Percentiles rank a stretch among this genome's conserved stretches.
These are phyloP conservation scores for Acaromyces ingoldii DNA, from an alignment of 1,284 basidiomycete species.

Conservation along the genomic window DNA sequence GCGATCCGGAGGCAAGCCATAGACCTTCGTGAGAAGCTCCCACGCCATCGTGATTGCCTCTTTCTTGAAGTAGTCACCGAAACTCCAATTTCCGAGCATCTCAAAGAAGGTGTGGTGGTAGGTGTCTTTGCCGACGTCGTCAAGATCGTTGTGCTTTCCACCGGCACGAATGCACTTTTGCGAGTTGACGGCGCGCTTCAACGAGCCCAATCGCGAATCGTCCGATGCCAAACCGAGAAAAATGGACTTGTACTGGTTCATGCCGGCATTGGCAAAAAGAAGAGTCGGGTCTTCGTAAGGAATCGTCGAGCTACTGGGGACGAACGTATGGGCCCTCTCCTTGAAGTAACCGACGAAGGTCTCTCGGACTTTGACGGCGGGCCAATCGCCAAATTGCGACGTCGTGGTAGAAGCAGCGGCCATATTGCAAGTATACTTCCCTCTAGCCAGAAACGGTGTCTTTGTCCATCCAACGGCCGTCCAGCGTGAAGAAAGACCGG, in stretches of 20 bases:
- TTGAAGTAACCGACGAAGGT: constrained; percentile 77
- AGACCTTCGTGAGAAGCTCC: constrained; percentile 86
- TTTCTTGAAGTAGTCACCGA: constrained; percentile 99
- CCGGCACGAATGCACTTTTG: constrained; percentile 98
- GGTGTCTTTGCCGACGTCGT: constrained; percentile 96
- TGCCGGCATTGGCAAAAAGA: constrained; percentile 86
- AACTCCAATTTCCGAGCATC: constrained; percentile 98
- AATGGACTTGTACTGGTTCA: constrained; percentile 79
- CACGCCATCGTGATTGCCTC: constrained; percentile 89
- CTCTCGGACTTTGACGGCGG: constrained; percentile 65
- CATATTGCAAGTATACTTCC: neutral
- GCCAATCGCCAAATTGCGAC: constrained; percentile 59
- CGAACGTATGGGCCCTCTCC: constrained; percentile 74
- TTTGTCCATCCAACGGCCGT: no score
- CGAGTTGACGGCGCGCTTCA: constrained; percentile 88
- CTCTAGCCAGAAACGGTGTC: no score
- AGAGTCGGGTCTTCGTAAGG: constrained; percentile 87
- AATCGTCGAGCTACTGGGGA: constrained; percentile 87
- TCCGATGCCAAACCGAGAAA: constrained; percentile 96
- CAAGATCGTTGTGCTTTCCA: constrained; percentile 97
- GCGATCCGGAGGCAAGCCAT: constrained; percentile 79
- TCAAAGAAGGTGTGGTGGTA: constrained; percentile 97
- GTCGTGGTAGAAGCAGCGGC: no score
- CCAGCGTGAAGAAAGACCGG: no score
- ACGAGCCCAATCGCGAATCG: constrained; percentile 75